A percentile compares a stretch with the other conserved stretches of the same genome.
These are phyloP conservation scores for Rubia yunnanensis DNA, from an alignment of 257 asterid species.

Conservation along the genomic window DNA sequence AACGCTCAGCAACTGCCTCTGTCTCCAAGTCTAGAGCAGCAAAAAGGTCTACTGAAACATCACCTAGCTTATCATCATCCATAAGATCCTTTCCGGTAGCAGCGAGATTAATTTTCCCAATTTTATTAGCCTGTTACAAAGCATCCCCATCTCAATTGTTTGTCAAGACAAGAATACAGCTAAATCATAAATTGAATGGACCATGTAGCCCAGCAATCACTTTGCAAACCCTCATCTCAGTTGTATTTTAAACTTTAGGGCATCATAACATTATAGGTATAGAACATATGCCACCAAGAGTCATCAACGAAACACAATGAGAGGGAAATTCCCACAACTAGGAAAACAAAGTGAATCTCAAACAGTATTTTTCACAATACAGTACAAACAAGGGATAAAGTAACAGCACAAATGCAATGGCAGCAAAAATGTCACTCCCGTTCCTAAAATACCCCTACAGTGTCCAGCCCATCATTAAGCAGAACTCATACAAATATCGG, in stretches of 20 bases:
- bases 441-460: too few species aligned
- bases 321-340: background rate
- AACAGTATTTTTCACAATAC: background rate
- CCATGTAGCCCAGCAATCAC: background rate
- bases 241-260: background rate
- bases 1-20: constrained; percentile 66
- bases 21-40: constrained; percentile 79
- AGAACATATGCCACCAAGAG: constrained; percentile 1
- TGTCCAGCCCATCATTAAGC: too few species aligned
- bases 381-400: background rate
- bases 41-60: constrained; percentile 90
- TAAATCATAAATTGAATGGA: background rate
- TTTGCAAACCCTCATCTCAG: background rate
- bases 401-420: background rate
- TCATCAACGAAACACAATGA: background rate
- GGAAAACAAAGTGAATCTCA: background rate
- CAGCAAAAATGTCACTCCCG: too few species aligned
- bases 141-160: background rate
- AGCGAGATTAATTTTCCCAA: constrained; percentile 98
- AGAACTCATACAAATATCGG: too few species aligned
- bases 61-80: constrained; percentile 99
- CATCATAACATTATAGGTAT: background rate
- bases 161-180: background rate
- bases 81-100: constrained; percentile 99
- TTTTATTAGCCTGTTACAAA: constrained; percentile 68